A percentile compares a stretch with the other conserved stretches of the same genome.
Evolutionary conservation across 805 yeast genomes (phyloP).

Genomic region (Wickerhamiella allomyrinae): DNA sequence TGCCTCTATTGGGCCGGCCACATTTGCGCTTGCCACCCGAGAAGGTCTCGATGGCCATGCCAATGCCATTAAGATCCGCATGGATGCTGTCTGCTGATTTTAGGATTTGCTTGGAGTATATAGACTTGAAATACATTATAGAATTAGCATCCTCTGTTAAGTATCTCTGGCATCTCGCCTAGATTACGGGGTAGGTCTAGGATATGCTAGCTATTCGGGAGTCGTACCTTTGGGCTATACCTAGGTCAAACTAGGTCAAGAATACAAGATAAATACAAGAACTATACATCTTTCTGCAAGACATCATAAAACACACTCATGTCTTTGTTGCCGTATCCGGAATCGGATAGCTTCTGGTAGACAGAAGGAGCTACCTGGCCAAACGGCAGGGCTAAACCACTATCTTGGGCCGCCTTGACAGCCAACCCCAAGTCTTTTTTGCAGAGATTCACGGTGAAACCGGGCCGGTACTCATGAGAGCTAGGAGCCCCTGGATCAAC

Average conservation of each 20-base stretch:
- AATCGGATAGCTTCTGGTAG: slow-evolving; percentile 13
- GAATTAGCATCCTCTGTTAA: too few relatives aligned
- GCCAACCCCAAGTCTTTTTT: slow-evolving; percentile 30
- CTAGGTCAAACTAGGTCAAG: too few relatives aligned
- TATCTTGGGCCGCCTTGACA: slow-evolving; percentile 18
- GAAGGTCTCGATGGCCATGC: slow-evolving; percentile 97
- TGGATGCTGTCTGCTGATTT: slow-evolving; percentile 28
- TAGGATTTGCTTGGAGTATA: too few relatives aligned
- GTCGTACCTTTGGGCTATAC: too few relatives aligned
- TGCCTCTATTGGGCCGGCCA: slow-evolving; percentile 83
- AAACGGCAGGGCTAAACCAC: slow-evolving; percentile 15
- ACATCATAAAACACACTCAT: slow-evolving; percentile 16
- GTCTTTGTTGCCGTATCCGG: slow-evolving; percentile 5
- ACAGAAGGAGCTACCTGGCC: slow-evolving; percentile 17
- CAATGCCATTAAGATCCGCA: slow-evolving; percentile 88
- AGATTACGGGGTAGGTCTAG: too few relatives aligned
- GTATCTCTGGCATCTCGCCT: too few relatives aligned
- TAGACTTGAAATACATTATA: too few relatives aligned
- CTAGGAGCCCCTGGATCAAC: slow-evolving; percentile 35
- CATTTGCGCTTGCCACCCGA: slow-evolving; percentile 86
- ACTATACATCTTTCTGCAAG: neutral
- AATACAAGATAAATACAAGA: too few relatives aligned
- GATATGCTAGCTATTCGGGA: too few relatives aligned
- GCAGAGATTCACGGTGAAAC: slow-evolving; percentile 28
- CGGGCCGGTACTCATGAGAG: slow-evolving; percentile 33